Percentiles rank a stretch among this genome's conserved stretches.
Conservation (phyloP, 2,329 filamentous ascomycete genomes). For the Paramyrothecium sp. region DNA sequence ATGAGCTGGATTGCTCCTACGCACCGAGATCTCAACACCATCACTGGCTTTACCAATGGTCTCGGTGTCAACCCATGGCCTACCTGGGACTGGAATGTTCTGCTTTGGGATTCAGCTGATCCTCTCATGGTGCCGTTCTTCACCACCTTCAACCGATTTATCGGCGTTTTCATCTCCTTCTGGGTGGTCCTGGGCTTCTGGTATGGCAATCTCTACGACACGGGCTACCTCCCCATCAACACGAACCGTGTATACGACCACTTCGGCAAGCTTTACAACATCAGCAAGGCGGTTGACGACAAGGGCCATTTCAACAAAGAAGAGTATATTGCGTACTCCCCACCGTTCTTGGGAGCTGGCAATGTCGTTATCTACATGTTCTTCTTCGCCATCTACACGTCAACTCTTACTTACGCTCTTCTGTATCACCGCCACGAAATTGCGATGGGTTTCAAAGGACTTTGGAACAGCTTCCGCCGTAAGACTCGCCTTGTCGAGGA, state of each 20-base stretch:
- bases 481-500: conserved; percentile 31
- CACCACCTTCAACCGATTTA: conserved; percentile 60
- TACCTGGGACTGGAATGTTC: conserved; percentile 48
- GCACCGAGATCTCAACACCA: conserved; percentile 38
- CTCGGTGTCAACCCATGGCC: conserved; percentile 44
- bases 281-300: conserved; percentile 38
- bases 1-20: conserved; percentile 54
- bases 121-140: conserved; percentile 52
- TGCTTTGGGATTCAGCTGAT: conserved; percentile 41
- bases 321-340: conserved; percentile 50
- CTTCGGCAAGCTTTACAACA: conserved; percentile 45
- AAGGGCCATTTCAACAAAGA: conserved; percentile 41
- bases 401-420: conserved; percentile 47
- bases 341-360: conserved; percentile 48
- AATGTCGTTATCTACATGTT: conserved; percentile 52
- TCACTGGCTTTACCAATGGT: conserved; percentile 43
- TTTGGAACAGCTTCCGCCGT: conserved; percentile 43
- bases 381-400: conserved; percentile 55
- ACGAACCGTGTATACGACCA: conserved; percentile 51
- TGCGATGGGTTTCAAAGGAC: conserved; percentile 44
- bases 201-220: conserved; percentile 58
- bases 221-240: conserved; percentile 53
- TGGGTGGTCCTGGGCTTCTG: conserved; percentile 56
- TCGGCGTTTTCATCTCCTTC: conserved; percentile 54
- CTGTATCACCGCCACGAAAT: conserved; percentile 55